A percentile compares a stretch with the other conserved stretches of the same genome.
phyloP scores from a whole-genome alignment of 257 asterid genomes.

The Solanum sejunctum region DNA sequence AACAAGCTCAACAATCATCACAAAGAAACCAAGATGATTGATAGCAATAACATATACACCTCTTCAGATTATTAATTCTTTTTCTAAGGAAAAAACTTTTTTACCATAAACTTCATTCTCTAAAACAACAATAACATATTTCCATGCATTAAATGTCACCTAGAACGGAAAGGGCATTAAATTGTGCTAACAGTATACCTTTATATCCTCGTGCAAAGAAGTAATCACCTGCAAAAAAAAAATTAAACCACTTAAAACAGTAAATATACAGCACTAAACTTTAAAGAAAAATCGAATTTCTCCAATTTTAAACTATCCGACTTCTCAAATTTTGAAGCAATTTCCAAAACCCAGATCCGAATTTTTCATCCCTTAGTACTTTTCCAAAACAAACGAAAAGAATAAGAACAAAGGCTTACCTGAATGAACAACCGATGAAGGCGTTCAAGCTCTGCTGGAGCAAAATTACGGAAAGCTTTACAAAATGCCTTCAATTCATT shows the following conservation, averaged over 20 bases:
- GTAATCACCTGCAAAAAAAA: constrained; percentile 43
- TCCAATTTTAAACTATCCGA: not conserved
- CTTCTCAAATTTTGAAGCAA: not conserved
- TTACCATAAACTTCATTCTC: not conserved
- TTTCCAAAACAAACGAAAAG: not conserved
- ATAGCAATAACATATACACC: not conserved
- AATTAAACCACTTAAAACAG: not conserved
- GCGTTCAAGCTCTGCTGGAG: constrained; percentile 7
- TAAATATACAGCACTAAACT: not conserved
- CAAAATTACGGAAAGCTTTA: constrained; percentile 9
- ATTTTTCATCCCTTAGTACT: not conserved
- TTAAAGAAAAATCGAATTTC: not conserved
- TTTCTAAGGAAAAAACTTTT: too few relatives aligned
- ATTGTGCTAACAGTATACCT: constrained; percentile 26
- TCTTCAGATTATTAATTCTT: not conserved
- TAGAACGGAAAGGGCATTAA: not conserved
- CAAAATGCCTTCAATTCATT: constrained; percentile 5
- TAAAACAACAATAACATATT: not conserved
- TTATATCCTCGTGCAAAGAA: constrained; percentile 39
- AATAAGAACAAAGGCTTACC: not conserved
- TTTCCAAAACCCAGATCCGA: not conserved
- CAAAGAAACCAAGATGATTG: not conserved
- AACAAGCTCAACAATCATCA: not conserved
- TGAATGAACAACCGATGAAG: constrained; percentile 15
- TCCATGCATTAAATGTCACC: not conserved